Conservation (phyloP, 352 stramenopile genomes). For the Chrysophaeum taylorii region DNA sequence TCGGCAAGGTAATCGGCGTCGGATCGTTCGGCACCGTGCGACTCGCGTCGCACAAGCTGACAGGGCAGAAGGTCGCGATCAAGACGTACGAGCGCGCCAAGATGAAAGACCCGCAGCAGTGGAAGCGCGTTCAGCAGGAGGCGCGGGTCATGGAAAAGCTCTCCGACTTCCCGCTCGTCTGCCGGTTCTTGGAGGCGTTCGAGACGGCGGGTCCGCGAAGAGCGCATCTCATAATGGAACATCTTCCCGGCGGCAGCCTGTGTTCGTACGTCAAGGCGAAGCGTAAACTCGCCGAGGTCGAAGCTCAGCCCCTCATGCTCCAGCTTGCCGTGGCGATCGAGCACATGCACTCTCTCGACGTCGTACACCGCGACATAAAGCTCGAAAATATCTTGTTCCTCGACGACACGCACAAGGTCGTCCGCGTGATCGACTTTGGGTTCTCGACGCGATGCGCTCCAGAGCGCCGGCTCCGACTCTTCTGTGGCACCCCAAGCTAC, state of each 20-base stretch:
- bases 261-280: conserved; percentile 48
- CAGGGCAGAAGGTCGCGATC: conserved; percentile 41
- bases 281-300: conserved; percentile 35
- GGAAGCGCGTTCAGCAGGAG: conserved; percentile 38
- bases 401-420: conserved; percentile 19
- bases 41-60: conserved; percentile 45
- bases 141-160: conserved; percentile 30
- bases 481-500: conserved; percentile 66
- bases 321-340: conserved; percentile 38
- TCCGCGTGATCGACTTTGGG: conserved; percentile 49
- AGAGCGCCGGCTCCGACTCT: conserved; percentile 23
- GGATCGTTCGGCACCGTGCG: conserved; percentile 40
- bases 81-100: conserved; percentile 51
- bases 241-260: conserved; percentile 38
- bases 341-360: conserved; percentile 27
- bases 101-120: conserved; percentile 45
- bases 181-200: conserved; percentile 40
- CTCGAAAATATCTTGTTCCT: conserved; percentile 56
- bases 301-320: conserved; percentile 36
- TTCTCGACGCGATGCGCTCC: conserved; percentile 29
- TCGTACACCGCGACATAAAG: conserved; percentile 55
- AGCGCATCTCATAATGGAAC: conserved; percentile 49
- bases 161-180: conserved; percentile 38
- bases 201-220: conserved; percentile 35
- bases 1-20: conserved; percentile 40